phyloP scores from a whole-genome alignment of 2,329 filamentous ascomycete genomes.

The Xylaria sp. region DNA sequence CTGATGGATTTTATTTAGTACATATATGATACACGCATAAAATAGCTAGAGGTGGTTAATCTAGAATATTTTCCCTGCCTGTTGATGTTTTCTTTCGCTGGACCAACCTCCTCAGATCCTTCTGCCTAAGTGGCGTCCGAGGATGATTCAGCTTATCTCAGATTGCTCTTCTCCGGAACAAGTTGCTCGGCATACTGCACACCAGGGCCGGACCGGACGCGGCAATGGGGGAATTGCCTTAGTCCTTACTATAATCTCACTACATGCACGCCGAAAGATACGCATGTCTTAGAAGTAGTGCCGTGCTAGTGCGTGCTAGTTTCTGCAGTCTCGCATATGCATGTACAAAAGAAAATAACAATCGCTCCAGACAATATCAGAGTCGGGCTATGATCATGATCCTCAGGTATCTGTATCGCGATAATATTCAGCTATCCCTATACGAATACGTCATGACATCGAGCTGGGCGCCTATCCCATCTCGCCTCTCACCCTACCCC shows the following conservation, averaged over 20 bases:
- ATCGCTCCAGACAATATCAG: background rate
- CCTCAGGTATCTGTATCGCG: too few species aligned
- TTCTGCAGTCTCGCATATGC: background rate
- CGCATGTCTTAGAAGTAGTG: background rate
- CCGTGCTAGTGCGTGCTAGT: background rate
- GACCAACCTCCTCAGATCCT: background rate
- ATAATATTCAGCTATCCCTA: background rate
- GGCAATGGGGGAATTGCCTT: slow-evolving; percentile 11
- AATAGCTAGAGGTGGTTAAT: slow-evolving; percentile 1
- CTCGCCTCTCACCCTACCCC: too few species aligned
- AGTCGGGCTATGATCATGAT: too few species aligned
- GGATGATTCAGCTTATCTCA: background rate
- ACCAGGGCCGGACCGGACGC: background rate
- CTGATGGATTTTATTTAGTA: slow-evolving; percentile 11
- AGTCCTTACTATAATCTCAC: background rate
- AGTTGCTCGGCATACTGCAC: slow-evolving; percentile 1
- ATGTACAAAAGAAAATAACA: background rate
- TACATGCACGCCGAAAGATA: background rate
- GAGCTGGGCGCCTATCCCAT: background rate
- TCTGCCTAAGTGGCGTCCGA: background rate
- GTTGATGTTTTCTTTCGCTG: background rate
- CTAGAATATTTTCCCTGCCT: slow-evolving; percentile 1
- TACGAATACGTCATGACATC: background rate
- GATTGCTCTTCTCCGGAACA: background rate
- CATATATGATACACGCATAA: slow-evolving; percentile 3